phyloP scores from a whole-genome alignment of 371 early-diverging fungal genomes.

The Blakeslea trispora region DNA sequence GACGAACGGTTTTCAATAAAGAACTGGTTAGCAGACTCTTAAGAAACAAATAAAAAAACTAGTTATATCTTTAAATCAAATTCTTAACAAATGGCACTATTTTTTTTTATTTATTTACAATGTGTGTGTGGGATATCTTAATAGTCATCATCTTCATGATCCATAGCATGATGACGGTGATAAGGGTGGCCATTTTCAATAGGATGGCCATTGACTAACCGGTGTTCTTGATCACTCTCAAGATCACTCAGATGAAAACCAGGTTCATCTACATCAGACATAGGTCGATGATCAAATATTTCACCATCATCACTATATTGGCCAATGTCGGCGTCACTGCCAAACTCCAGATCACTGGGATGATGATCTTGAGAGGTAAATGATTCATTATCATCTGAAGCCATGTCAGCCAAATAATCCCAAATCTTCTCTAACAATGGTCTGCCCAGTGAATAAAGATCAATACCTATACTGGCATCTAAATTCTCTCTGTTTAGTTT shows the following conservation, averaged over 20 bases:
- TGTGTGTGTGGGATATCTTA: too few species aligned
- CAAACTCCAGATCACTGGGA: slow-evolving; percentile 20
- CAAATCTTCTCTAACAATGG: slow-evolving; percentile 34
- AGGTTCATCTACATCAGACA: slow-evolving; percentile 9
- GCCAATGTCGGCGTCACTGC: slow-evolving; percentile 8
- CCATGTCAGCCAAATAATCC: slow-evolving; percentile 30
- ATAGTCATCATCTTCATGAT: slow-evolving; percentile 5
- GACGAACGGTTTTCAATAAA: slow-evolving; percentile 38
- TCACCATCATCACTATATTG: slow-evolving; percentile 13
- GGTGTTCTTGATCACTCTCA: slow-evolving; percentile 4
- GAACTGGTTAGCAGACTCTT: slow-evolving; percentile 16
- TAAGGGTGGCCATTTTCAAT: slow-evolving; percentile 3
- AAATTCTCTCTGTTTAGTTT: not conserved
- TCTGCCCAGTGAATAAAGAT: slow-evolving; percentile 43
- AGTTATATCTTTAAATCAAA: too few species aligned
- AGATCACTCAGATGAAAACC: slow-evolving; percentile 12
- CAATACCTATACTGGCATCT: slow-evolving; percentile 35
- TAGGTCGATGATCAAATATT: not conserved
- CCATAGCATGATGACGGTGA: slow-evolving; percentile 12
- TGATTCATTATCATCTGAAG: slow-evolving; percentile 27
- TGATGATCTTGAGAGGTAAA: slow-evolving; percentile 18
- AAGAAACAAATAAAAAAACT: too few species aligned
- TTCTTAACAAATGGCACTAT: too few species aligned
- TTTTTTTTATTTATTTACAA: too few species aligned
- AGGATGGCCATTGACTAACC: not conserved